A percentile compares a stretch with the other conserved stretches of the same genome.
Conservation (phyloP, 176 grass and related monocot genomes). For the Paspalum notatum region DNA sequence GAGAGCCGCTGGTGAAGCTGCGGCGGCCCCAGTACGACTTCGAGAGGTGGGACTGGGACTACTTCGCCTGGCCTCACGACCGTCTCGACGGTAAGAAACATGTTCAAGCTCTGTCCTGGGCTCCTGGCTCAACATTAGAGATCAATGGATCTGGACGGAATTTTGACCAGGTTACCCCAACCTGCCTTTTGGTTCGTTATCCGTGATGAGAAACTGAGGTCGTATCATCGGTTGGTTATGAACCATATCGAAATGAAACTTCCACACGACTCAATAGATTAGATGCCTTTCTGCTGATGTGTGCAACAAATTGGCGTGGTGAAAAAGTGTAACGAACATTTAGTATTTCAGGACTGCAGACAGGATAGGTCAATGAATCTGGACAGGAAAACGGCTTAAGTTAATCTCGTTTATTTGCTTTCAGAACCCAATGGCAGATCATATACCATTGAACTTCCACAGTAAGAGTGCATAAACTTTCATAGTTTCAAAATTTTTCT, state of each 20-base stretch:
- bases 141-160: slow-evolving; percentile 34
- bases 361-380: slow-evolving; percentile 9
- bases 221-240: neutral
- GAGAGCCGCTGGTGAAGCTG: slow-evolving; percentile 76
- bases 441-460: neutral
- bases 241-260: slow-evolving; percentile 11
- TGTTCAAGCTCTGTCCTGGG: neutral
- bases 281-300: slow-evolving; percentile 1
- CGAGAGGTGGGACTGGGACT: slow-evolving; percentile 69
- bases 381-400: neutral
- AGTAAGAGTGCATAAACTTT: neutral
- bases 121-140: neutral
- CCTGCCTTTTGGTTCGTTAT: neutral
- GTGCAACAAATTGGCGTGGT: slow-evolving; percentile 12
- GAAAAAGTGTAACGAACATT: neutral
- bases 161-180: slow-evolving; percentile 5
- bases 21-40: slow-evolving; percentile 67
- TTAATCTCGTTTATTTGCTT: neutral
- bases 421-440: neutral
- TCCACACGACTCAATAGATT: neutral
- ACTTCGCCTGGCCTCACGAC: slow-evolving; percentile 76
- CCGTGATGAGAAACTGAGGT: neutral
- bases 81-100: slow-evolving; percentile 52
- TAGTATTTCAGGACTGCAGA: neutral
- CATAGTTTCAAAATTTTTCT: neutral